Base-by-base conservation (phyloP, 2,329 filamentous ascomycete species). In the Blastomyces silverae region DNA sequence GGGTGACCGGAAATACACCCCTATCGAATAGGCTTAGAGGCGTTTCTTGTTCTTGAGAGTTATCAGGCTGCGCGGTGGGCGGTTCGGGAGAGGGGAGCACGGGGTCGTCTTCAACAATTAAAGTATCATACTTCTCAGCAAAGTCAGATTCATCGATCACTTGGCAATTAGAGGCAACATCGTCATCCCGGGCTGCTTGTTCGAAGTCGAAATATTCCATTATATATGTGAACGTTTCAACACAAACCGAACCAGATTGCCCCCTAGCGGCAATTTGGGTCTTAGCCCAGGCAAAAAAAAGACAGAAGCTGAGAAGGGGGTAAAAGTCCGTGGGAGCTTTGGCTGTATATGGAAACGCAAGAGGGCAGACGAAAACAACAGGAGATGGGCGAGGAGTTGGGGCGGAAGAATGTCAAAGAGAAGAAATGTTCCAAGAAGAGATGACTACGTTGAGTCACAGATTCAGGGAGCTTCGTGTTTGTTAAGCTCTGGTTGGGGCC, bases 181-280 rank as follows among this genome's bases (percentile, higher is more conserved):
- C 78, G 63, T 78, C 76, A 31, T 77, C 75, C 37, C 71, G 73
- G 25, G 79, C 78, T 44, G 79, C 79, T 64, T 78, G 75, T 66
- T 80, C 78, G 66, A 81, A 80, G 66, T 81, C 74, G 67, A 81
- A 81, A 70, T 79, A 81, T 69, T 80, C 79, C 79, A 81, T 79
- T 46, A 56, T 59, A 59, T 25, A 17, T 69, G 31, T 46, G 15
- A 39, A 25, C 64, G 34, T 15, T 57, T 22, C 48, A 39, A 44
- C 25, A n/a, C 34, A 59, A 17, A 22, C 48, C 3, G 4, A 48
- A 15, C 22, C 50, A 28, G 50, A 52, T 52, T 53, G 50, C 50
- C 50, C 15, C 3, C 25, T 53, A 31, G 13, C 22, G 50, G 25
- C 50, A 53, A 10, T 31, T 53, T 31, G 50, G 13, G 25, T 31